These are phyloP conservation scores for Sclerotinia nivalis DNA, from an alignment of 2,329 filamentous ascomycete species.

Conservation along the genomic window DNA sequence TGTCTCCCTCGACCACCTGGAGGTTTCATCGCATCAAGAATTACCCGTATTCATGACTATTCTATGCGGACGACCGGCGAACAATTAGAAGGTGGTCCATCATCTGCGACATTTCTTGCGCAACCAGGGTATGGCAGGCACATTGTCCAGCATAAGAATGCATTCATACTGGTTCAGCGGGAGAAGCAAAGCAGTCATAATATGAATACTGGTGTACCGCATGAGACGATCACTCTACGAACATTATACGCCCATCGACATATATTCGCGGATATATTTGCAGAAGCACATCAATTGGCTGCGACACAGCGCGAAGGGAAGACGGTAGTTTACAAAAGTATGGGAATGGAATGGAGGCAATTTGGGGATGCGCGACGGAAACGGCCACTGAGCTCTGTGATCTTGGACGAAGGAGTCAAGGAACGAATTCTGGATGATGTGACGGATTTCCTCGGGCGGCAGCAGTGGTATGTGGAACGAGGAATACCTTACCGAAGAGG, in stretches of 20 bases:
- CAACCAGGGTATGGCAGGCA: constrained; percentile 91
- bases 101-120: constrained; percentile 79
- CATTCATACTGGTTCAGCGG: constrained; percentile 83
- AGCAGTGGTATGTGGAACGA: constrained; percentile 84
- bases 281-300: constrained; percentile 80
- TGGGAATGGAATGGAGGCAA: constrained; percentile 79
- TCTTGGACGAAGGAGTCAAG: constrained; percentile 77
- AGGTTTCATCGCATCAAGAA: constrained; percentile 49
- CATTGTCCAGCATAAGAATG: constrained; percentile 80
- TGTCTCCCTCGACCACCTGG: constrained; percentile 70
- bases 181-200: constrained; percentile 84
- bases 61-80: constrained; percentile 60
- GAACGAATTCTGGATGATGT: constrained; percentile 51
- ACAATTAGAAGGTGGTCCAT: constrained; percentile 64
- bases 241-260: constrained; percentile 87
- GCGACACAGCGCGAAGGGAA: constrained; percentile 83
- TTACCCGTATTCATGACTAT: constrained; percentile 62
- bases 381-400: constrained; percentile 82
- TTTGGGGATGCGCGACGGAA: constrained; percentile 86
- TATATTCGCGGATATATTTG: constrained; percentile 87
- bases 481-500: constrained; percentile 77
- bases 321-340: constrained; percentile 85
- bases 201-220: constrained; percentile 80
- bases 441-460: constrained; percentile 56
- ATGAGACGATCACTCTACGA: constrained; percentile 91